Base-by-base conservation (phyloP, 2,329 filamentous ascomycete species). In the Diaporthe citriasiana region DNA sequence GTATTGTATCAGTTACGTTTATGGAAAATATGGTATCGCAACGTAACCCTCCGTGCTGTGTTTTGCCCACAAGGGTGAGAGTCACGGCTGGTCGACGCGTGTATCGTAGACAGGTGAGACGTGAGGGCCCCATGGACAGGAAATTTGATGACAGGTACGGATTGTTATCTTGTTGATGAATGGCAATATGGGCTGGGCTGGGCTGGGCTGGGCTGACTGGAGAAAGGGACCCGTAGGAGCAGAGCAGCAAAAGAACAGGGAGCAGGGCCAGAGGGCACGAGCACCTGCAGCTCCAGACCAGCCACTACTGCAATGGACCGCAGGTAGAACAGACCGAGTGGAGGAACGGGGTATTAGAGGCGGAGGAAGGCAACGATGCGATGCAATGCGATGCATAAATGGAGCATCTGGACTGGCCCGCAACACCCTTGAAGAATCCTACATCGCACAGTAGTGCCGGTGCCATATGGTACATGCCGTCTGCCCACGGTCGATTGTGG, bases 371-470 rank as follows among this genome's bases (percentile, higher is more conserved):
- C 45, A 68, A 75, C 71, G 53, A 71, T 73, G 73, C 65, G 33
- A 70, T 74, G 73, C 73, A 66, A 75, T 75, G 73, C 73, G 42
- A 73, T 74, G 73, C 70, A 65, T 53, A 59, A 59, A 71, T 59
- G 69, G 56, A 45, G 69, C 70, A 42, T 63, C 56, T 71, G 70
- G 70, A 71, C 45, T 63, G 56, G 56, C 59, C 56, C 56, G 56
- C 56, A 33, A 40, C 50, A 53, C n/a, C 30, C 42, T 42, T 51
- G 45, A 19, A 68, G 45, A 53, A 22, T 63, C 59, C 40, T 63
- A 63, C 59, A 63, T 63, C 40, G 40, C 40, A 63, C 59, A 47
- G 22, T 68, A 33, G 63, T 65, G 60, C 59, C 40, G 42, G 25
- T 65, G 59, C 59, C 40, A 47, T 65, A 47, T 65, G 59, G 42